A percentile compares a stretch with the other conserved stretches of the same genome.
Conservation (phyloP, 2,329 filamentous ascomycete species). For the Saccharata proteae region DNA sequence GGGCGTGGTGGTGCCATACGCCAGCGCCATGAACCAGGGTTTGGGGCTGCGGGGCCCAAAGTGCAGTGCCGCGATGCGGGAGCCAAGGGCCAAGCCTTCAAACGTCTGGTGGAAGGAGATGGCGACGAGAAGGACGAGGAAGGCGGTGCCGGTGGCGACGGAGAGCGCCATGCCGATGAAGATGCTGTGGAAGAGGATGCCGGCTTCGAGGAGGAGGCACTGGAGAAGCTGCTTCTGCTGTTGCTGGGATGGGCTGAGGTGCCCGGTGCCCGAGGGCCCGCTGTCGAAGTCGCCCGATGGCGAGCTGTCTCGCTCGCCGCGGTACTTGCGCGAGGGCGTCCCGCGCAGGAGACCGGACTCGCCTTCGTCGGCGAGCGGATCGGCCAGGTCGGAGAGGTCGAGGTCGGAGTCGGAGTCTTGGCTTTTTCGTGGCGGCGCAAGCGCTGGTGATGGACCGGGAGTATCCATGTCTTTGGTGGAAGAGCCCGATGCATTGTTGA, state of each 20-base stretch:
- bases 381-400: constrained; percentile 20
- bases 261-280: neutral
- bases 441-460: neutral
- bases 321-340: constrained; percentile 13
- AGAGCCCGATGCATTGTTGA: constrained; percentile 23
- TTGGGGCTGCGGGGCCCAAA: constrained; percentile 62
- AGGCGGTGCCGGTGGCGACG: constrained; percentile 53
- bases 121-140: constrained; percentile 53
- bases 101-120: constrained; percentile 64
- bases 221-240: constrained; percentile 57
- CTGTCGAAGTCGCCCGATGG: neutral
- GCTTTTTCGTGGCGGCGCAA: constrained; percentile 1
- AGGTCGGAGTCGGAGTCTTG: constrained; percentile 22
- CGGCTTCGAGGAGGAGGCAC: constrained; percentile 63
- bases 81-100: constrained; percentile 57
- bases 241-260: constrained; percentile 9
- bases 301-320: neutral
- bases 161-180: constrained; percentile 65
- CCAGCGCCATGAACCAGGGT: constrained; percentile 59
- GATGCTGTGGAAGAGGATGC: constrained; percentile 67
- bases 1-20: constrained; percentile 47
- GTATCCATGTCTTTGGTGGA: constrained; percentile 12
- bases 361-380: constrained; percentile 13
- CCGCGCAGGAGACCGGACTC: constrained; percentile 20
- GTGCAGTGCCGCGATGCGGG: constrained; percentile 54